A percentile compares a stretch with the other conserved stretches of the same genome.
phyloP scores from a whole-genome alignment of 192 early-diverging fungal species.

The Coemansia nantahalensis region DNA sequence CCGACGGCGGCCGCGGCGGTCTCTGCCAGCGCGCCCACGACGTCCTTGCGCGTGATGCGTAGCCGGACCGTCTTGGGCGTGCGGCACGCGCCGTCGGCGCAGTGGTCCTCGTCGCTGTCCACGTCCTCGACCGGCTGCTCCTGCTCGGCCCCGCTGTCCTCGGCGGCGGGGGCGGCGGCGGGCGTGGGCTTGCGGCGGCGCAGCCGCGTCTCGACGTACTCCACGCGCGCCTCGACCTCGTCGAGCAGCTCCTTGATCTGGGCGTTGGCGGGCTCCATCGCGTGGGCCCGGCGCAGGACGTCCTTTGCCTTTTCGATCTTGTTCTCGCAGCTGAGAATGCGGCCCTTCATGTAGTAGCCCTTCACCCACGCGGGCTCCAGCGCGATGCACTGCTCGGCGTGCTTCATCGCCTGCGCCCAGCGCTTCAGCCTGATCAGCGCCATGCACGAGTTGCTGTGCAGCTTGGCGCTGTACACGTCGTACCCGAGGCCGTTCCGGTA shows the following conservation, averaged over 20 bases:
- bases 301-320: slow-evolving; percentile 42
- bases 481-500: slow-evolving; percentile 47
- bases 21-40: slow-evolving; percentile 26
- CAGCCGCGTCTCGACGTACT: slow-evolving; percentile 46
- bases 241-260: slow-evolving; percentile 39
- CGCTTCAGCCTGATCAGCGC: slow-evolving; percentile 46
- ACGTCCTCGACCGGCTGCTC: slow-evolving; percentile 35
- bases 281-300: slow-evolving; percentile 28
- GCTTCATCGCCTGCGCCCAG: slow-evolving; percentile 49
- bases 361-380: slow-evolving; percentile 53
- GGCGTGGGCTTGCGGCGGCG: slow-evolving; percentile 37
- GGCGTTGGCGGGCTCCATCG: slow-evolving; percentile 36
- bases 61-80: slow-evolving; percentile 44
- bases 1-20: slow-evolving; percentile 41
- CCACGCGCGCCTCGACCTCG: slow-evolving; percentile 45
- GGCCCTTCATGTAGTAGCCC: slow-evolving; percentile 53
- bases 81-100: slow-evolving; percentile 39
- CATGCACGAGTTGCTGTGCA: slow-evolving; percentile 54
- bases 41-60: slow-evolving; percentile 39
- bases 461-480: slow-evolving; percentile 49
- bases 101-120: slow-evolving; percentile 51
- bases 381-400: slow-evolving; percentile 54
- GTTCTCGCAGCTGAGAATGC: slow-evolving; percentile 48
- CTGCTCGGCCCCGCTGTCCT: slow-evolving; percentile 27
- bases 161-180: slow-evolving; percentile 3